Evolutionary conservation across 2,329 filamentous ascomycete species (phyloP), one percentile per base, ranked within the genome.

Genomic region (Colletotrichum tofieldiae): DNA sequence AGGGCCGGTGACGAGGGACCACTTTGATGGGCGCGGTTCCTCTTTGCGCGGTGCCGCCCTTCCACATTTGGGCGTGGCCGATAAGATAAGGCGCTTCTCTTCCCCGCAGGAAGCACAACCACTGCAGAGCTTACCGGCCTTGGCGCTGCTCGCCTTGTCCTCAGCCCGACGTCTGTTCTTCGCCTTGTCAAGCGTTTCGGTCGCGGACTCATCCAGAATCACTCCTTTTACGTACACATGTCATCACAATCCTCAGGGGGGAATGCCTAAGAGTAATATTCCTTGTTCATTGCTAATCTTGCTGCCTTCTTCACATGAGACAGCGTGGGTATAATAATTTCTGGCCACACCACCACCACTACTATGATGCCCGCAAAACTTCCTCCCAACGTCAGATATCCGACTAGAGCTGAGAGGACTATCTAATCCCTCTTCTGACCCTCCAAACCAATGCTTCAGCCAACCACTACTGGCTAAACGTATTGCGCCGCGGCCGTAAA

Each of bases 381-480:
- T 75, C 73, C 73, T 73, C 68, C 72, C 29, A 45, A 59, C 63
- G 43, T 52, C 66, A 54, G 75, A 75, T 76, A 78, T 77, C 71
- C 76, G 75, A 79, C 77, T 76, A 74, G 77, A 78, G 78, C 79
- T 80, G 79, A 82, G 83, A 85, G 83, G 84, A 84, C 80, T 87
- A 86, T 85, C 85, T 87, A 87, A 87, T 78, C 83, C 84, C 84
- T 83, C 82, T 82, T 73, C 76, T 80, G 82, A 79, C 78, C 79
- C 80, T 82, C 77, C 77, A 81, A 77, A 58, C 55, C 67, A 61
- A 67, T 71, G 23, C 55, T 39, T 72, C 52, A 65, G 65, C 60
- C 60, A 70, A 37, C 29, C 59, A 59, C 55, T 65, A 49, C 35
- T 64, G 65, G 49, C 39, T 26, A 63, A 65, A 37, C 20, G 12